Evolutionary conservation across 257 asterid species (phyloP).

Genomic region (Capsicum baccatum): DNA sequence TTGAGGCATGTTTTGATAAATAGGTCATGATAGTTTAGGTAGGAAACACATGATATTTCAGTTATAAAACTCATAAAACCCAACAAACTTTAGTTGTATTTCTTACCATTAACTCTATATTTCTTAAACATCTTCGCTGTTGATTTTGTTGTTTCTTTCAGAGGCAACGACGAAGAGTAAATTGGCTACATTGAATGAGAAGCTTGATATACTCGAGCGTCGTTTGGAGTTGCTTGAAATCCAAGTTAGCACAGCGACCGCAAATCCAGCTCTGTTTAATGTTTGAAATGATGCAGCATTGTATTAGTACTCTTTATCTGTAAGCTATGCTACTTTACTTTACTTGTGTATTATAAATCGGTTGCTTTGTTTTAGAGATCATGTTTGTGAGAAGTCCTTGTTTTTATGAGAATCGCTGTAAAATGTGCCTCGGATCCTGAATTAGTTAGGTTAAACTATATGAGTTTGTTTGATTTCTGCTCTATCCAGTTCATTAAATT

Average conservation of each 20-base stretch:
- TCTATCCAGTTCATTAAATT: neutral
- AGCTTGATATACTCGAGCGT: slow-evolving; percentile 81
- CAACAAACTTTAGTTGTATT: no score
- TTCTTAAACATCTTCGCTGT: neutral
- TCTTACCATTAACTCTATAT: no score
- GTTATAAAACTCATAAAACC: no score
- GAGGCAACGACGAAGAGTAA: slow-evolving; percentile 85
- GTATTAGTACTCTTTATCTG: neutral
- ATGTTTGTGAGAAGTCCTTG: neutral
- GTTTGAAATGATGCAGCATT: slow-evolving; percentile 7
- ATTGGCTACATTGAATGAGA: slow-evolving; percentile 75
- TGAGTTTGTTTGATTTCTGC: neutral
- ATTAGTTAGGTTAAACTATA: neutral
- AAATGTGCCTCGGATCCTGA: neutral
- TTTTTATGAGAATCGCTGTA: neutral
- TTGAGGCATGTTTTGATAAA: no score
- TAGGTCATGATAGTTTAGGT: no score
- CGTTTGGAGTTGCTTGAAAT: slow-evolving; percentile 82
- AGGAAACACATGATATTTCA: no score
- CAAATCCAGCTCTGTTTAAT: slow-evolving; percentile 77
- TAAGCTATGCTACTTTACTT: neutral
- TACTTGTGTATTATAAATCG: neutral
- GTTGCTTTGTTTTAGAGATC: slow-evolving; percentile 6
- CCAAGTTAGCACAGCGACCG: slow-evolving; percentile 86
- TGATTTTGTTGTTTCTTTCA: slow-evolving; percentile 24